A percentile compares a stretch with the other conserved stretches of the same genome.
phyloP scores from a whole-genome alignment of 495 filamentous ascomycete species.

The Aspergillus egyptiacus region DNA sequence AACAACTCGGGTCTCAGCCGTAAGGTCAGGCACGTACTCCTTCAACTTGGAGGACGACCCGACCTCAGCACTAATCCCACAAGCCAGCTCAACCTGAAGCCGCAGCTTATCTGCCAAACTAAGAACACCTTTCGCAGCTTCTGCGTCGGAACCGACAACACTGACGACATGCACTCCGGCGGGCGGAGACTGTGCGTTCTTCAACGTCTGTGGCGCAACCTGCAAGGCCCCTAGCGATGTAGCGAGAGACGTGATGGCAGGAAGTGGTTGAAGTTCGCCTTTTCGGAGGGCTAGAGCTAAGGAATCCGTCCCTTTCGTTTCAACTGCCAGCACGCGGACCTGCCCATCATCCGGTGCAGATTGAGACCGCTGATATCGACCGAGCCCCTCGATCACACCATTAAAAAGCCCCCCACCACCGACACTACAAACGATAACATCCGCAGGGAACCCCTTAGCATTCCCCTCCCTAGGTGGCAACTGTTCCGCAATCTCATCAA shows the following conservation, averaged over 20 bases:
- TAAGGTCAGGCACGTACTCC: constrained; percentile 49
- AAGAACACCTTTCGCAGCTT: constrained; percentile 68
- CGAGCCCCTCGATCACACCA: constrained; percentile 65
- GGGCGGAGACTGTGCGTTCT: constrained; percentile 42
- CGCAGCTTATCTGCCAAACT: constrained; percentile 70
- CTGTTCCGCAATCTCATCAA: constrained; percentile 65
- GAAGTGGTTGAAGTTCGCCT: constrained; percentile 53
- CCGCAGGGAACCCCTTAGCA: constrained; percentile 34
- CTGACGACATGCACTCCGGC: constrained; percentile 47
- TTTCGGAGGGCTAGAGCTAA: constrained; percentile 52
- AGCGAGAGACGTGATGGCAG: constrained; percentile 70
- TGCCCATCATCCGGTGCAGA: background rate
- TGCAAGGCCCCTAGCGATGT: constrained; percentile 65
- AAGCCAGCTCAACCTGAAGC: constrained; percentile 74
- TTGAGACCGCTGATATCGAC: constrained; percentile 31
- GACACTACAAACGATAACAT: constrained; percentile 72
- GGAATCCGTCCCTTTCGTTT: constrained; percentile 71
- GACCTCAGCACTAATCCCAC: constrained; percentile 66
- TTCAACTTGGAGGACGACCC: constrained; percentile 40
- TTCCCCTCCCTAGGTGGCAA: constrained; percentile 26
- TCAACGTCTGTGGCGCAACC: constrained; percentile 64
- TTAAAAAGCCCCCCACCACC: constrained; percentile 83
- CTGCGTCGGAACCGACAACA: constrained; percentile 64
- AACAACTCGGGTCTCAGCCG: constrained; percentile 61
- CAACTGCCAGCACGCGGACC: constrained; percentile 63